These are phyloP conservation scores for Botrytis squamosa DNA, from an alignment of 2,329 filamentous ascomycete species.

Conservation along the genomic window DNA sequence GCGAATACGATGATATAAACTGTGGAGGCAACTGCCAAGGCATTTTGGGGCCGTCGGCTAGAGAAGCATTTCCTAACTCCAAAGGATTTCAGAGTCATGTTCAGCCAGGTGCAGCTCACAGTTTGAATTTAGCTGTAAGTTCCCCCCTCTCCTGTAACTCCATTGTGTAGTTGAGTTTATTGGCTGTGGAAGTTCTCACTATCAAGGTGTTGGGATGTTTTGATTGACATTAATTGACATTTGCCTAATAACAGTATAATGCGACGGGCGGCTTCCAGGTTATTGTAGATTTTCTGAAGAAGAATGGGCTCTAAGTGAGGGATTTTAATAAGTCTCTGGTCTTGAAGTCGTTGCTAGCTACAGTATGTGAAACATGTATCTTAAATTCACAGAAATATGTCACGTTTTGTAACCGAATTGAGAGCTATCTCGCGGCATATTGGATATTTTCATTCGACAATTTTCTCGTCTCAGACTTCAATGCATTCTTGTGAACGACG, in stretches of 20 bases:
- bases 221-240: not conserved
- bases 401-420: not conserved
- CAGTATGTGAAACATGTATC: no score
- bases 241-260: not conserved
- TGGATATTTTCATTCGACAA: not conserved
- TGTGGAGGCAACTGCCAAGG: not conserved
- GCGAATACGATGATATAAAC: not conserved
- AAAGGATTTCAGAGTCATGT: not conserved
- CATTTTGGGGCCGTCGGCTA: not conserved
- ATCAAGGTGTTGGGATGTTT: not conserved
- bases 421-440: not conserved
- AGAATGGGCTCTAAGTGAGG: not conserved
- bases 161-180: not conserved
- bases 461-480: not conserved
- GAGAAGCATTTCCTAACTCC: not conserved
- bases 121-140: not conserved
- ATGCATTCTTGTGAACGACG: not conserved
- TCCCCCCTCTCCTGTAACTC: no score
- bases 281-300: not conserved
- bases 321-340: not conserved
- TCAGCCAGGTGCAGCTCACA: not conserved
- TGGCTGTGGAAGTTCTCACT: not conserved
- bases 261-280: not conserved
- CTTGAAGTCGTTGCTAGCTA: not conserved
- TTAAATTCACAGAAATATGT: not conserved